Percentiles rank a stretch among this genome's conserved stretches.
Conservation (phyloP, 2,329 filamentous ascomycete species). For the Venturia effusa region DNA sequence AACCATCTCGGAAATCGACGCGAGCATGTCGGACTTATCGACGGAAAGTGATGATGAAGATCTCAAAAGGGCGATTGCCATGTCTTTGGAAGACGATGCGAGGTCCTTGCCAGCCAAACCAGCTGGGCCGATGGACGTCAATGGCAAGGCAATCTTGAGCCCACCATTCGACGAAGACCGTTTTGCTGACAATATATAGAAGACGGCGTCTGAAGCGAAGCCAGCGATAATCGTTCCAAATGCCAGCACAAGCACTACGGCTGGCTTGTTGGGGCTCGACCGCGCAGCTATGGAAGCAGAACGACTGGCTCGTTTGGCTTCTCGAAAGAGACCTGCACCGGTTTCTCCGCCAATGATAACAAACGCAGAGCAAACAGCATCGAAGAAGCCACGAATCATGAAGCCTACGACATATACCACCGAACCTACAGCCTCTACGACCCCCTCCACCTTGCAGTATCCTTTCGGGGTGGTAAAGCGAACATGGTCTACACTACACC, state of each 20-base stretch:
- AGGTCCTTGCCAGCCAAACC: neutral
- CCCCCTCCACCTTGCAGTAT: constrained; percentile 28
- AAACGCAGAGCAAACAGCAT: constrained; percentile 18
- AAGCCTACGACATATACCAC: constrained; percentile 6
- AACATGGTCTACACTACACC: constrained; percentile 61
- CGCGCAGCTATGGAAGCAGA: constrained; percentile 79
- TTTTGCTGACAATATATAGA: neutral
- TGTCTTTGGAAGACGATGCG: constrained; percentile 16
- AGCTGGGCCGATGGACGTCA: neutral
- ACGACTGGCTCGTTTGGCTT: constrained; percentile 55
- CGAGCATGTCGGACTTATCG: neutral
- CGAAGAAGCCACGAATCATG: constrained; percentile 10
- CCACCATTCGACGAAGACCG: neutral
- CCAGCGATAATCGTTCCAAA: neutral
- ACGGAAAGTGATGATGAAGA: constrained; percentile 11
- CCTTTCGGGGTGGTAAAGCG: constrained; percentile 62
- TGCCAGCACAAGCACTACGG: neutral
- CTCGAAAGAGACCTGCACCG: constrained; percentile 48
- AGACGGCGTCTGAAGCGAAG: neutral
- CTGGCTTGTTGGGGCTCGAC: constrained; percentile 44
- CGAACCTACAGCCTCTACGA: neutral
- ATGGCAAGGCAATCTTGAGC: constrained; percentile 7
- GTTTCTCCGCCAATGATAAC: constrained; percentile 24
- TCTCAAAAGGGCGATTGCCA: constrained; percentile 18
- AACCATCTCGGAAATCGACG: neutral